phyloP scores from a whole-genome alignment of 139 green algal genomes.

The Eudorina sp. region DNA sequence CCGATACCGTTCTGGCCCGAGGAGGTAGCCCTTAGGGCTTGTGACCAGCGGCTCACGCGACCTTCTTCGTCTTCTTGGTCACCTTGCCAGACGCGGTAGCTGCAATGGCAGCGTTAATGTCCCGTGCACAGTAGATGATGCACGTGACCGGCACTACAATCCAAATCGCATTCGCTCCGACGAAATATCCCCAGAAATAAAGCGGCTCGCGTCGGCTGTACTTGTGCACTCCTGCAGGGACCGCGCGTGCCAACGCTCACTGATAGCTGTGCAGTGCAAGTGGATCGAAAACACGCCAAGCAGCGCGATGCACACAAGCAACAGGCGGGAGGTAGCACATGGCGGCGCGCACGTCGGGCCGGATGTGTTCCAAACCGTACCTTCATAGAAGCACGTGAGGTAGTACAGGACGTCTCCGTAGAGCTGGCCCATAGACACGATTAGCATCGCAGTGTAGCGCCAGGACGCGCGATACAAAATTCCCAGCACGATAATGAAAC shows the following conservation, averaged over 20 bases:
- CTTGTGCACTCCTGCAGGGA: slow-evolving; percentile 18
- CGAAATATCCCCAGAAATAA: slow-evolving; percentile 96
- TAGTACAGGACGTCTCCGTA: slow-evolving; percentile 95
- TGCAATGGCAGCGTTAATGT: slow-evolving; percentile 29
- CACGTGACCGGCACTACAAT: slow-evolving; percentile 56
- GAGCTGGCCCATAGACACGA: slow-evolving; percentile 88
- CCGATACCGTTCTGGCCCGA: too few species aligned
- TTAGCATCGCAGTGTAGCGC: slow-evolving; percentile 76
- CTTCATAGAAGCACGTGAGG: slow-evolving; percentile 80
- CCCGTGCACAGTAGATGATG: slow-evolving; percentile 50
- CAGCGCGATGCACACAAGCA: too few species aligned
- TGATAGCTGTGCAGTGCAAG: too few species aligned
- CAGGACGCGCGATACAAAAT: slow-evolving; percentile 69
- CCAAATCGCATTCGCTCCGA: slow-evolving; percentile 65
- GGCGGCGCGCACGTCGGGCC: too few species aligned
- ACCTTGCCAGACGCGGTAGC: slow-evolving; percentile 10
- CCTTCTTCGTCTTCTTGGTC: too few species aligned
- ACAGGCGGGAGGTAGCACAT: too few species aligned
- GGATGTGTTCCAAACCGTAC: slow-evolving; percentile 43
- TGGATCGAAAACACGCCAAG: too few species aligned
- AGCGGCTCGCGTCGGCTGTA: slow-evolving; percentile 81
- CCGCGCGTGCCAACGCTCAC: too few species aligned
- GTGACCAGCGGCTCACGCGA: too few species aligned
- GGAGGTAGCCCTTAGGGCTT: too few species aligned
- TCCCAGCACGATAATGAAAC: slow-evolving; percentile 75